Evolutionary conservation across 2,329 filamentous ascomycete genomes (phyloP), one percentile per base, ranked within the genome.

Genomic region (Trichoderma polysporum): DNA sequence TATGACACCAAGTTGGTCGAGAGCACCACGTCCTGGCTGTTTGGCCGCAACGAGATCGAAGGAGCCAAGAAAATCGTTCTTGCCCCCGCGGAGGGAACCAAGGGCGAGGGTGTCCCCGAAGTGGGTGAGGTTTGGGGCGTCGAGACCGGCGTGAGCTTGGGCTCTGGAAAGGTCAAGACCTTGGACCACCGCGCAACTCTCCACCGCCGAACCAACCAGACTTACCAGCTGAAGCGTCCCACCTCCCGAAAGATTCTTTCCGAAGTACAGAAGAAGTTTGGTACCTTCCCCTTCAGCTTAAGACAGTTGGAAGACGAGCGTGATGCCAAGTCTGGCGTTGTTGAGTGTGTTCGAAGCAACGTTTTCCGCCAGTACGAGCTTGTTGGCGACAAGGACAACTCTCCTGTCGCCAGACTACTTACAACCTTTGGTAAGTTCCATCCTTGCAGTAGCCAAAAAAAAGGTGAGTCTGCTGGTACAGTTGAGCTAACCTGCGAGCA

Each of bases 31-130:
- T 97, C 92, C 76, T 99, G 95, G 94, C 82, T 93, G 69, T 98
- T 99, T 78, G 93, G 93, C 77, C 91, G 92, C 79, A 97, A 98
- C 81, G 95, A 99, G 81, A 98, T 99, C 71, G 95, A 99, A 84
- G 91, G 92, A 75, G 79, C 91, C 85, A 97, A 97, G 90, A 98
- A 97, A 88, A 97, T 99, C 76, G 95, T 99, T 72, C 84, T 99
- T 67, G 87, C 93, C 27, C 91, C 93, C 37, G 87, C 89, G 60
- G 93, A 97, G 75, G 92, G 92, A 71, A 89, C 91, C 77, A 96
- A 93, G 84, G 94, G 94, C 66, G 95, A 99, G 69, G 95, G 95
- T 76, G 80, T 88, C 67, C 91, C 95, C 67, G 94, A 96, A 76
- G 83, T 97, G 66, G 91, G 92, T 72, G 95, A 99, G 79, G 94